Evolutionary conservation across 768 basidiomycete species (phyloP).

Genomic region (Mycena indigotica): DNA sequence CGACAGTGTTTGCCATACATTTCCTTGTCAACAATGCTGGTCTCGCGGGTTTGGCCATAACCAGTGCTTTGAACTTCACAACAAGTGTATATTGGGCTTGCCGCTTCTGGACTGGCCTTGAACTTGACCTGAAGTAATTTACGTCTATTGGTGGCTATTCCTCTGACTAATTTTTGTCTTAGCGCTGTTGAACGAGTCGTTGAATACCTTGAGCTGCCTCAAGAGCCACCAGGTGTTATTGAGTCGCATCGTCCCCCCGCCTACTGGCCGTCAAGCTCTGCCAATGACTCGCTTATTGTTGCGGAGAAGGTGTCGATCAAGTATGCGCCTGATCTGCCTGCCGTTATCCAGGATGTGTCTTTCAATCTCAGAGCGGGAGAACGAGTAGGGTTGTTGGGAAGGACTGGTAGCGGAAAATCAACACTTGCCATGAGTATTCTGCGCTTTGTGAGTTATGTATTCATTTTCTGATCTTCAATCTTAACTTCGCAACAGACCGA

Average conservation of each 20-base stretch:
- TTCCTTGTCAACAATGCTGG: conserved; percentile 56
- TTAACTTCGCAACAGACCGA: conserved; percentile 42
- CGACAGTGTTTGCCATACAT: conserved; percentile 74
- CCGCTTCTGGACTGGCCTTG: conserved; percentile 52
- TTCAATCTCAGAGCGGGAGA: conserved; percentile 74
- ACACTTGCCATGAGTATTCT: conserved; percentile 70
- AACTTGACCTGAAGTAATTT: conserved; percentile 78
- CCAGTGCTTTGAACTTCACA: conserved; percentile 48
- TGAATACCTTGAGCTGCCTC: conserved; percentile 90
- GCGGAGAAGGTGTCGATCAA: conserved; percentile 81
- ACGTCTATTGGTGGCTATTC: neutral
- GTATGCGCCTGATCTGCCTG: conserved; percentile 83
- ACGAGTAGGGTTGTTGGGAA: conserved; percentile 77
- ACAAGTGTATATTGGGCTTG: conserved; percentile 67
- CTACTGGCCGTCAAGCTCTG: conserved; percentile 86
- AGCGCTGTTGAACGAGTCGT: conserved; percentile 89
- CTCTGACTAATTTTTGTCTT: neutral
- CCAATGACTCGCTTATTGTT: conserved; percentile 56
- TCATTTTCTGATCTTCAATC: neutral
- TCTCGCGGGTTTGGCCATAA: conserved; percentile 54
- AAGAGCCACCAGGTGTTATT: conserved; percentile 79
- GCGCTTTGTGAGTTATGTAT: conserved; percentile 58
- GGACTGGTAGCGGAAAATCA: conserved; percentile 68
- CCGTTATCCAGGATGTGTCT: conserved; percentile 77
- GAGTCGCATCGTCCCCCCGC: conserved; percentile 80